These are phyloP conservation scores for Helianthus annuus DNA, from an alignment of 129 eudicot species.

Conservation along the genomic window HanXRQr2.0-SUNRISE NC_035438.2:7400721-7401220, in stretches of 20 bases:
- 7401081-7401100: constrained; percentile 65
- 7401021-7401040: constrained; percentile 38
- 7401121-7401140: constrained; percentile 60
- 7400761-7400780: constrained; percentile 29
- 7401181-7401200: neutral
- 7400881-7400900: constrained; percentile 36
- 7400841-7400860: constrained; percentile 33
- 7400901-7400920: constrained; percentile 2
- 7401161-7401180: constrained; percentile 10
- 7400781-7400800: constrained; percentile 27
- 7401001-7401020: constrained; percentile 30
- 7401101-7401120: constrained; percentile 90
- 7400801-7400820: constrained; percentile 31
- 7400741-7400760: constrained; percentile 33
- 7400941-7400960: constrained; percentile 14
- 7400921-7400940: neutral
- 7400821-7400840: constrained; percentile 6
- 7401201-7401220: neutral
- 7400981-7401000: constrained; percentile 22
- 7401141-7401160: constrained; percentile 77
- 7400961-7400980: constrained; percentile 37
- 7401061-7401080: neutral
- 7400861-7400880: constrained; percentile 26
- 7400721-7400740: constrained; percentile 36
- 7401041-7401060: constrained; percentile 16